Conservation (phyloP, 495 filamentous ascomycete genomes). For the Thermochaetoides thermophila region DNA sequence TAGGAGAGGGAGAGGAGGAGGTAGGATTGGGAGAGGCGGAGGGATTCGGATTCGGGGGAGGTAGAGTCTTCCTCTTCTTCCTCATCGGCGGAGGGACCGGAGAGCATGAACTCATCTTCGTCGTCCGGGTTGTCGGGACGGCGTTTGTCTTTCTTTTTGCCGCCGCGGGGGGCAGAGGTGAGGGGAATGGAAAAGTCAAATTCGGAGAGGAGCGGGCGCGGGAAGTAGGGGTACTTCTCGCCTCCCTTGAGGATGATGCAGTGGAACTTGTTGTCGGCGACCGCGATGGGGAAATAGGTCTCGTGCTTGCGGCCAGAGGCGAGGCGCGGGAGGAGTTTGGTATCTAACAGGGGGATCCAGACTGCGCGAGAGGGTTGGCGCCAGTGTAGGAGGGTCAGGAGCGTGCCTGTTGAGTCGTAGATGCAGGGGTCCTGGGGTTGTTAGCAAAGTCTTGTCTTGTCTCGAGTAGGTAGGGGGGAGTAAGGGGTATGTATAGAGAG, state of each 20-base stretch:
- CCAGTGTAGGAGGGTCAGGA: conserved; percentile 85
- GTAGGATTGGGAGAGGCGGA: conserved; percentile 57
- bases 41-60: conserved; percentile 26
- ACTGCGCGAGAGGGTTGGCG: conserved; percentile 65
- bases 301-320: conserved; percentile 74
- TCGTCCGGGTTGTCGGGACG: conserved; percentile 14
- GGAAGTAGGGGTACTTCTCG: conserved; percentile 89
- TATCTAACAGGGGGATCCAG: conserved; percentile 89
- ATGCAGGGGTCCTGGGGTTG: conserved; percentile 71
- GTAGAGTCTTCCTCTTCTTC: conserved; percentile 21
- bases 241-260: conserved; percentile 97
- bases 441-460: too few relatives aligned
- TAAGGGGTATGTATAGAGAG: conserved; percentile 14
- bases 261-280: conserved; percentile 84
- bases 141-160: conserved; percentile 22
- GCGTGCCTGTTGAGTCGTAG: conserved; percentile 77
- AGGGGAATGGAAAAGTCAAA: conserved; percentile 86
- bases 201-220: conserved; percentile 77
- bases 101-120: conserved; percentile 20
- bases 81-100: conserved; percentile 5
- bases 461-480: too few relatives aligned
- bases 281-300: conserved; percentile 88
- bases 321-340: conserved; percentile 64
- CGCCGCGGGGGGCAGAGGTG: conserved; percentile 31
- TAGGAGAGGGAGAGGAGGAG: conserved; percentile 58